These are phyloP conservation scores for Zoysia japonica DNA, from an alignment of 176 grass and related monocot genomes.

Conservation along the genomic window DNA sequence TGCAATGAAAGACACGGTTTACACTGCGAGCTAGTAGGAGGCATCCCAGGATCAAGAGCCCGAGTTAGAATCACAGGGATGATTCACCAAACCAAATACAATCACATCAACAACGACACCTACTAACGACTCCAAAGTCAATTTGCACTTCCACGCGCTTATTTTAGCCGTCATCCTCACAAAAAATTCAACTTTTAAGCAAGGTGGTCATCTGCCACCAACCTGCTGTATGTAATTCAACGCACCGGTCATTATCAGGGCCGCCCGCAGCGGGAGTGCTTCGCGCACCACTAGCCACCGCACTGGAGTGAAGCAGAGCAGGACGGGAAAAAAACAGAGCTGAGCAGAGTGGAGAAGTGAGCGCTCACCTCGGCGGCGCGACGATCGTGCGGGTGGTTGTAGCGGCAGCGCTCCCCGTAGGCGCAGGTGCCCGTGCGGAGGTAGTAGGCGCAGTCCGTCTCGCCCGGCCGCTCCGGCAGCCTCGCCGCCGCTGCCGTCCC, in stretches of 20 bases:
- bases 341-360: not conserved
- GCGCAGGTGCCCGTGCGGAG: constrained; percentile 82
- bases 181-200: constrained; percentile 32
- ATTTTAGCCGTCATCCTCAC: not conserved
- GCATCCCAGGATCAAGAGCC: not conserved
- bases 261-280: not conserved
- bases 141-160: constrained; percentile 15
- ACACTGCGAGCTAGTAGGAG: not conserved
- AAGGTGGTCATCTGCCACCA: constrained; percentile 8
- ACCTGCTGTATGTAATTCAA: constrained; percentile 19
- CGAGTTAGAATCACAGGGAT: constrained; percentile 14
- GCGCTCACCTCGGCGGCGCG: constrained; percentile 51
- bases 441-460: constrained; percentile 81
- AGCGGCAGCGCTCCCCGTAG: constrained; percentile 89
- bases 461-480: constrained; percentile 81
- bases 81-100: constrained; percentile 19
- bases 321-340: not conserved
- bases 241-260: constrained; percentile 39
- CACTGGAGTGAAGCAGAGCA: constrained; percentile 29
- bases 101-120: constrained; percentile 13
- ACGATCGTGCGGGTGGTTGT: constrained; percentile 89
- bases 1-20: not conserved
- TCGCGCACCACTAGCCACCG: not conserved
- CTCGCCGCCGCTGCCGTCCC: not conserved
- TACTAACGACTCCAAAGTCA: constrained; percentile 22